Base-by-base conservation (phyloP, 208 protist genomes). In the Crithidia fasciculata region DNA sequence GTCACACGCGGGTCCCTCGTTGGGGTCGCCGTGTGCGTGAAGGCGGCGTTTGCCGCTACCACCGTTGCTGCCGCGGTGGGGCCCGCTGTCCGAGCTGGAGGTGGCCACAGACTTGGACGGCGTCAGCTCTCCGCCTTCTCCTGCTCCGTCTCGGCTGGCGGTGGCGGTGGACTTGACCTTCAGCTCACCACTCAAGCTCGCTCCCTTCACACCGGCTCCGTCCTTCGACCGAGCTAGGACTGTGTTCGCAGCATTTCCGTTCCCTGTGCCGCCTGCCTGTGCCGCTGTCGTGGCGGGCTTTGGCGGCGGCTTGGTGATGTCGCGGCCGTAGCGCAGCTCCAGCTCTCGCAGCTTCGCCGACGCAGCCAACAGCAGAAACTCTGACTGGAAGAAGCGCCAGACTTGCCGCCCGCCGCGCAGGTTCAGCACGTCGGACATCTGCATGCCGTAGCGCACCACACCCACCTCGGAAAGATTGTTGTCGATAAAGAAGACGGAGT, bases 401-500 rank as follows among this genome's bases (percentile, higher is more conserved):
- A 87, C 44, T 53, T 76, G 75, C 45, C 77, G 72, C 13, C 65
- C 72, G 13, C 74, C 57, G 44, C 84, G 79, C 64, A 91, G 72
- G 18, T 88, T 78, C 43, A 83, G 73, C 45, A 87, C 65, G 56
- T 93, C 78, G 2, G 73, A 80, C 54, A 90, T 82, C 43, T 88
- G 74, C 75, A 91, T 80, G 0, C 89, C 89, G 56, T 82, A 86
- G 6, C 81, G 85, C 37, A 92, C 82, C 18, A 94, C 71, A 8
- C 89, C 91, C 12, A 94, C 68, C 76, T 96, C 91, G 36, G 80
- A 86, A 59, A 96, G 78, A 70, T 94, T 92, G 75, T 96, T 96
- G 80, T 96, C 91, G 9, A 96, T 80, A 56, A 96, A 96, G 52
- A 96, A 92, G 4, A 96, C 89, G 40, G 74, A 78, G 64, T 96